Evolutionary conservation across 2,329 filamentous ascomycete genomes (phyloP), one percentile per base, ranked within the genome.

Genomic region (Capronia coronata): DNA sequence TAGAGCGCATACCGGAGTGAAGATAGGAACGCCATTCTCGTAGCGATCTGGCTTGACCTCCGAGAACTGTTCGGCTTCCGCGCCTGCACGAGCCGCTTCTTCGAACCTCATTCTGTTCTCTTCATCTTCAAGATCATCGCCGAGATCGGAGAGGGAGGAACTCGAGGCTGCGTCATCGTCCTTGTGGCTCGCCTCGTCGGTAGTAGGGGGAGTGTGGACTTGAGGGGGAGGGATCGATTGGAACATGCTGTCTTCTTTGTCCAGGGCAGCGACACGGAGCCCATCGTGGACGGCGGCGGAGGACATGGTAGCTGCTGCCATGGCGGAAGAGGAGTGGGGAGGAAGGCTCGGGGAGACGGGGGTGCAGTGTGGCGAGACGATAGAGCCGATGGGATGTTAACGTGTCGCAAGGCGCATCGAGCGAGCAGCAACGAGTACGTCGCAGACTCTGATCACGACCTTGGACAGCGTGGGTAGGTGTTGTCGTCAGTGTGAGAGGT

Each of bases 31-130:
- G 49, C 76, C 78, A 46, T 79, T 90, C 64, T 88, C 94, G 74
- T 87, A 96, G 67, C 95, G 84, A 64, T 90, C 87, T 1, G 91
- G 91, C 40, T 83, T 74, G 47, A 94, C 78, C 46, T 93, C 86
- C 59, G 85, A 86, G 60, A 86, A 83, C 60, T 88, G 84, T 40
- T 80, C 77, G 48, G 76, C 72, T 34, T 75, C 71, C 13, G 63
- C 62, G 42, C 58, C 58, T 18, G 58, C 58, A 43, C 58, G 57
- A 18, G 58, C 58, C 22, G 58, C 58, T 27, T 61, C 58, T 54
- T 61, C 58, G 39, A 61, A 61, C 21, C 58, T 52, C 47, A 58
- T 52, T 25, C 58, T 51, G 45, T 61, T 61, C 39, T 56, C 53
- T 46, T 59, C 55, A 47, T 60, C 58, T 29, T 57, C 51, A 40